Conservation (phyloP, 1,284 basidiomycete genomes). For the Trichosporon faecale region DNA sequence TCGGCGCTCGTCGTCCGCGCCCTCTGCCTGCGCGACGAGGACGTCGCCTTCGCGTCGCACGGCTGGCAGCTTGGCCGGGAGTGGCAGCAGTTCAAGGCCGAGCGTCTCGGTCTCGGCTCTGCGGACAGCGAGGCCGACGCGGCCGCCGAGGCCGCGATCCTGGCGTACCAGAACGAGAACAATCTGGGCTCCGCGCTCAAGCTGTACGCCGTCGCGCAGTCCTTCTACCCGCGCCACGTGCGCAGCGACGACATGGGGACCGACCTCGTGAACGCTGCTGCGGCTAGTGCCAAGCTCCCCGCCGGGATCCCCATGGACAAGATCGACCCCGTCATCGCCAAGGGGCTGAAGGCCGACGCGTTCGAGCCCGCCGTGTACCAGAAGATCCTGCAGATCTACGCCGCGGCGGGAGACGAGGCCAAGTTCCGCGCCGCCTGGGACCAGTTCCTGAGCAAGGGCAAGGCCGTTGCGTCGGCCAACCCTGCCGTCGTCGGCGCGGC, state of each 20-base stretch:
- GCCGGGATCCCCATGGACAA: background rate
- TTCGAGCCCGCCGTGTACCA: background rate
- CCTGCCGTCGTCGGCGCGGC: slow-evolving; percentile 46
- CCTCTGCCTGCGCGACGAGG: slow-evolving; percentile 69
- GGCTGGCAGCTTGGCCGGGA: slow-evolving; percentile 19
- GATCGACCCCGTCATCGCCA: slow-evolving; percentile 17
- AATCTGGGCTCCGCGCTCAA: slow-evolving; percentile 69
- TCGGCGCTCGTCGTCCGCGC: slow-evolving; percentile 68
- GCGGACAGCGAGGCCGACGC: background rate
- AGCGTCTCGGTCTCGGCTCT: slow-evolving; percentile 10
- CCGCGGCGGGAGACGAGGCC: slow-evolving; percentile 63
- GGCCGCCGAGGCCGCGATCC: slow-evolving; percentile 20
- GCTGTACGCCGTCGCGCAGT: slow-evolving; percentile 34
- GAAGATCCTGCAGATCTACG: slow-evolving; percentile 53
- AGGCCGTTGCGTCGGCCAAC: slow-evolving; percentile 14
- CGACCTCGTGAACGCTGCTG: slow-evolving; percentile 15
- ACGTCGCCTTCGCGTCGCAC: slow-evolving; percentile 59
- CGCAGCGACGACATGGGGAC: slow-evolving; percentile 47
- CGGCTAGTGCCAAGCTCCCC: slow-evolving; percentile 12
- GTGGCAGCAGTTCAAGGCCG: slow-evolving; percentile 10
- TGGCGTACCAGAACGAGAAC: slow-evolving; percentile 57
- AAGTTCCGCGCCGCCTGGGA: slow-evolving; percentile 73
- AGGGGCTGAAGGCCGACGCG: background rate
- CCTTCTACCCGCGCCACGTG: slow-evolving; percentile 50
- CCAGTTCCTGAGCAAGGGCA: slow-evolving; percentile 50